Conservation (phyloP, 2,329 filamentous ascomycete species). For the Exophiala bonariae region DNA sequence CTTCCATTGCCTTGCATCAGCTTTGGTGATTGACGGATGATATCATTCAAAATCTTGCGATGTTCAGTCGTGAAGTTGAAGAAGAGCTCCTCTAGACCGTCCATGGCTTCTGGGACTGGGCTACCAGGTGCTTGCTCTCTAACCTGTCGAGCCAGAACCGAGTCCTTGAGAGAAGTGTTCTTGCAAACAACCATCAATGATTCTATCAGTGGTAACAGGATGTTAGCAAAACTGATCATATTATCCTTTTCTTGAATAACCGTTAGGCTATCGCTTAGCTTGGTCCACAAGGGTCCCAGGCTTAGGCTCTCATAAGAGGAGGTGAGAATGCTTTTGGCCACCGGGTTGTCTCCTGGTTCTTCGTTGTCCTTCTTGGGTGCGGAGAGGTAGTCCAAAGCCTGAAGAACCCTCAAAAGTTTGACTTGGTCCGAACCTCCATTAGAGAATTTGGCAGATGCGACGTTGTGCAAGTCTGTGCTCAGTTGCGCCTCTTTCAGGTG, state of each 20-base stretch:
- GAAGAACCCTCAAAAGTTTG: constrained; percentile 87
- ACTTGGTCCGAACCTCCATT: constrained; percentile 95
- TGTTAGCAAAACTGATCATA: constrained; percentile 96
- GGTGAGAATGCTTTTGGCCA: constrained; percentile 78
- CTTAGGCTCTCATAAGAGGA: constrained; percentile 88
- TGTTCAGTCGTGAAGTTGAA: constrained; percentile 98
- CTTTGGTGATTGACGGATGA: constrained; percentile 94
- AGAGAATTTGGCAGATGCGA: constrained; percentile 92
- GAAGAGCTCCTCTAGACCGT: constrained; percentile 79
- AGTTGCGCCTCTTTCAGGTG: constrained; percentile 85
- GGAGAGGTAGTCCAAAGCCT: constrained; percentile 93
- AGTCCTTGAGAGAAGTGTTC: constrained; percentile 81
- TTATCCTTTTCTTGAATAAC: constrained; percentile 89
- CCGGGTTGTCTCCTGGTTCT: constrained; percentile 53
- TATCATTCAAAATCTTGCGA: constrained; percentile 94
- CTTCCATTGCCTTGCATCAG: constrained; percentile 85
- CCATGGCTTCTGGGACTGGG: constrained; percentile 57
- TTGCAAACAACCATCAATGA: constrained; percentile 99
- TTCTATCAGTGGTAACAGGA: constrained; percentile 90
- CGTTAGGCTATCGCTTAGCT: constrained; percentile 82
- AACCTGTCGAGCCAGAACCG: constrained; percentile 49
- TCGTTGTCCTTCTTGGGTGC: constrained; percentile 68
- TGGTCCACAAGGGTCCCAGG: constrained; percentile 88
- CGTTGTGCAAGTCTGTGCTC: constrained; percentile 91
- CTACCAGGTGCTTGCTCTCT: constrained; percentile 75